Percentiles rank a stretch among this genome's conserved stretches.
phyloP scores from a whole-genome alignment of 495 filamentous ascomycete species.

The Neurospora intermedia region DNA sequence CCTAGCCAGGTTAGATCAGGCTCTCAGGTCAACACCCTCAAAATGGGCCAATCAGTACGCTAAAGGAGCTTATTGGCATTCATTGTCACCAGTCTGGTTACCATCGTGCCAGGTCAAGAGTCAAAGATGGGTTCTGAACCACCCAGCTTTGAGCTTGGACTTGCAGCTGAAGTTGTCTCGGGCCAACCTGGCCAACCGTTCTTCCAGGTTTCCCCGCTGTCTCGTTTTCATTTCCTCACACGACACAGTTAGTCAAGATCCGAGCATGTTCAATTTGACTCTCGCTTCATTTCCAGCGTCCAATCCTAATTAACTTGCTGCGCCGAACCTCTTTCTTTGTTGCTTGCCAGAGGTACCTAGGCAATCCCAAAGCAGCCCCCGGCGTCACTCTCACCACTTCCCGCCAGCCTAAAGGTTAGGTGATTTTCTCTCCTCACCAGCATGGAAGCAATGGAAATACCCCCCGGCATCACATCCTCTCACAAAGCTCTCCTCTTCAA shows the following conservation, averaged over 20 bases:
- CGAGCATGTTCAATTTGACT: background rate
- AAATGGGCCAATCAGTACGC: background rate
- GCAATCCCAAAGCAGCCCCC: background rate
- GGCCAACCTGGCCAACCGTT: background rate
- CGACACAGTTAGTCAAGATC: background rate
- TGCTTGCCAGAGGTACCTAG: background rate
- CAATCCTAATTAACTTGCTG: background rate
- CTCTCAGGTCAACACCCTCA: background rate
- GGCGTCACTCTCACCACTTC: background rate
- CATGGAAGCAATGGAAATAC: background rate
- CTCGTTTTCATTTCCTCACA: background rate
- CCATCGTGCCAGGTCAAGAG: background rate
- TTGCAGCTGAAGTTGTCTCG: background rate
- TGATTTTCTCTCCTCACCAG: background rate
- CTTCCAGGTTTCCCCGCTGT: background rate
- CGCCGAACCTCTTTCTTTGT: background rate
- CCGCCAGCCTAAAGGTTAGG: background rate
- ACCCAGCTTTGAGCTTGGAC: background rate
- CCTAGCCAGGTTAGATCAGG: background rate
- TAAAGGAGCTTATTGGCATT: background rate
- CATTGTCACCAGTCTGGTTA: background rate
- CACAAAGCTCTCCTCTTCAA: slow-evolving; percentile 2
- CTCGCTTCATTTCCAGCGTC: background rate
- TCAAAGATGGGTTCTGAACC: background rate
- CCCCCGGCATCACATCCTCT: background rate